A percentile compares a stretch with the other conserved stretches of the same genome.
These are phyloP conservation scores for Termitomyces sp. DNA, from an alignment of 1,284 basidiomycete species.

Conservation along the genomic window DNA sequence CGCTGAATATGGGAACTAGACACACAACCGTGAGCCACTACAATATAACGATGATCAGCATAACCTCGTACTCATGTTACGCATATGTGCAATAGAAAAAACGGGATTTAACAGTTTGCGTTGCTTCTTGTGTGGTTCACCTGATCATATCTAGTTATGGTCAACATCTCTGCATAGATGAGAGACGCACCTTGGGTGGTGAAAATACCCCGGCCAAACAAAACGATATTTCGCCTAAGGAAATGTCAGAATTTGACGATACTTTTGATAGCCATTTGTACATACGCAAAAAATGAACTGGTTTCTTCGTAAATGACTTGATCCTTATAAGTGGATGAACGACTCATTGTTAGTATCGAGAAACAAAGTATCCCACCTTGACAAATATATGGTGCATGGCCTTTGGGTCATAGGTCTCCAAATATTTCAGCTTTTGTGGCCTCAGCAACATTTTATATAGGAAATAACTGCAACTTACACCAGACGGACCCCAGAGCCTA, in stretches of 20 bases:
- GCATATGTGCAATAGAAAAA: slow-evolving; percentile 29
- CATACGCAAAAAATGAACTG: slow-evolving; percentile 19
- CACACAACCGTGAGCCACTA: background rate
- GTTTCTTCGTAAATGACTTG: slow-evolving; percentile 26
- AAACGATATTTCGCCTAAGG: slow-evolving; percentile 16
- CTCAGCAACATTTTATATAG: background rate
- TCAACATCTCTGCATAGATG: background rate
- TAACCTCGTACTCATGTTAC: slow-evolving; percentile 24
- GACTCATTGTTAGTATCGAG: background rate
- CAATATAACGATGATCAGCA: background rate
- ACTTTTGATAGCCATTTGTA: background rate
- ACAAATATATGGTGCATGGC: slow-evolving; percentile 30
- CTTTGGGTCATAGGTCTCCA: slow-evolving; percentile 28
- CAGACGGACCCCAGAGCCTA: slow-evolving; percentile 8
- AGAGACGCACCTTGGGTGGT: slow-evolving; percentile 19
- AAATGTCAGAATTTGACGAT: background rate
- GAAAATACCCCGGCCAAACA: slow-evolving; percentile 24
- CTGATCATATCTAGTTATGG: slow-evolving; percentile 7
- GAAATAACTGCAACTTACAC: slow-evolving; percentile 6
- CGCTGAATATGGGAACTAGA: slow-evolving; percentile 27
- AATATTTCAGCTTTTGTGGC: slow-evolving; percentile 19
- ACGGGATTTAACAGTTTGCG: slow-evolving; percentile 30
- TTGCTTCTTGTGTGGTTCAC: slow-evolving; percentile 27
- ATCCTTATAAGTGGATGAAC: slow-evolving; percentile 18
- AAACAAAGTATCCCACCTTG: slow-evolving; percentile 14